phyloP scores from a whole-genome alignment of 352 stramenopile genomes.

The Phytophthora megakarya region DNA sequence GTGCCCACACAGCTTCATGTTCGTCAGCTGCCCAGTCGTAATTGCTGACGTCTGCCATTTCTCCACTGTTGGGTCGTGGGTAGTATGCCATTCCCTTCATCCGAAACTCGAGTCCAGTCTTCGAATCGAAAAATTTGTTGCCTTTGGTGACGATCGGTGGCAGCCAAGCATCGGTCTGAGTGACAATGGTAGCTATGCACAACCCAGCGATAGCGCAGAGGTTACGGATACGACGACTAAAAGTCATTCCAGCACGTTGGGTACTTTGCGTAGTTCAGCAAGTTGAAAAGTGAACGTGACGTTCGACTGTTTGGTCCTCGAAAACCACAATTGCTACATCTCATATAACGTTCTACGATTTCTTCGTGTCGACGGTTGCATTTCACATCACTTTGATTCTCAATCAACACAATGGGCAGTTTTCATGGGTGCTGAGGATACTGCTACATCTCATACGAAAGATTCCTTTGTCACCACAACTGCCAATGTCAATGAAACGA shows the following conservation, averaged over 20 bases:
- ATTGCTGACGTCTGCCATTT: slow-evolving; percentile 54
- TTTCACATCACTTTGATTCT: slow-evolving; percentile 3
- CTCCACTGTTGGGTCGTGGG: slow-evolving; percentile 63
- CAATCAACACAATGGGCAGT: too few relatives aligned
- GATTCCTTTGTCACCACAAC: slow-evolving; percentile 6
- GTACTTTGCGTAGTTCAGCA: slow-evolving; percentile 18
- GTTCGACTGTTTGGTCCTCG: background rate
- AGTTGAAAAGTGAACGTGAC: slow-evolving; percentile 22
- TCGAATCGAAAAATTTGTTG: slow-evolving; percentile 89
- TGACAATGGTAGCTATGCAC: slow-evolving; percentile 3
- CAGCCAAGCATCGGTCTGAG: slow-evolving; percentile 42
- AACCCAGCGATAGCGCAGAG: slow-evolving; percentile 23
- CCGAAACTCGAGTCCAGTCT: slow-evolving; percentile 66
- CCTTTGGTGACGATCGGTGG: slow-evolving; percentile 62
- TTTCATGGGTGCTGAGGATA: too few relatives aligned
- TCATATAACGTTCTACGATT: slow-evolving; percentile 35
- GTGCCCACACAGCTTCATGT: slow-evolving; percentile 58
- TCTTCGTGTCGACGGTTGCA: slow-evolving; percentile 13
- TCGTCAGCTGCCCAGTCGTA: slow-evolving; percentile 77
- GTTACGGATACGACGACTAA: slow-evolving; percentile 17
- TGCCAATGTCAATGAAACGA: slow-evolving; percentile 19
- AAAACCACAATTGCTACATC: slow-evolving; percentile 1
- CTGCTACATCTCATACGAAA: slow-evolving; percentile 22
- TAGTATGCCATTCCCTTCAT: slow-evolving; percentile 85
- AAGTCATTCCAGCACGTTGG: slow-evolving; percentile 19